Evolutionary conservation across 1,284 basidiomycete species (phyloP), one percentile per base, ranked within the genome.

Genomic region (Earliella scabrosa): DNA sequence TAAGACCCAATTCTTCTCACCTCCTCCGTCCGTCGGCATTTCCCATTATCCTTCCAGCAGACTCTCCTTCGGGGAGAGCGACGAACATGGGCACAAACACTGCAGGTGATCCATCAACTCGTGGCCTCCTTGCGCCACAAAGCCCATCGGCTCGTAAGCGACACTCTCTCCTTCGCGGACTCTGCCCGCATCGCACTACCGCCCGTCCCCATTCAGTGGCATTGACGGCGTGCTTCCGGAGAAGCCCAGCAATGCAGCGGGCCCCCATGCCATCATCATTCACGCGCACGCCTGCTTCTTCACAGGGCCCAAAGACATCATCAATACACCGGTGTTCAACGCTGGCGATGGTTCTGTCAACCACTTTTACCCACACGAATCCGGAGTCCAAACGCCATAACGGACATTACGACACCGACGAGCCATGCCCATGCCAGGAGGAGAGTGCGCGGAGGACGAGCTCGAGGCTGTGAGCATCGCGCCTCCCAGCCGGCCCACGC

Each of bases 111-210:
- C 54, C 45, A 61, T 61, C 56, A 56, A 34, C 54, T 39, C 57
- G 54, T 57, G 54, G 18, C 49, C 51, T n/a, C 57, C 50, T 56
- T 57, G 52, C 56, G 56, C 60, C 60, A 61, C 56, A 59, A 62
- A 56, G 57, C 52, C 43, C 52, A 52, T 59, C 57, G 52, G 51
- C 51, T 40, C 48, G 24, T 45, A 54, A 49, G 38, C 43, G 45
- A 53, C 38, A 34, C 44, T 23, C 23, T 21, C 51, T 21, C 21
- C 44, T 47, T 48, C 52, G 48, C 26, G n/a, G 32, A 34, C 34
- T 54, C 51, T 24, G 48, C 14, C 13, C 5, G 23, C 27, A 41
- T 52, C 34, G 35, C 53, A 10, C 27, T 26, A 34, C 35, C 36
- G 23, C 29, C 35, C 40, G 26, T 32, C 34, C 36, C 40, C 41